Percentiles rank a stretch among this genome's conserved stretches.
These are phyloP conservation scores for Sordariomycetes sp. DNA, from an alignment of 2,329 filamentous ascomycete species.

Conservation along the genomic window DNA sequence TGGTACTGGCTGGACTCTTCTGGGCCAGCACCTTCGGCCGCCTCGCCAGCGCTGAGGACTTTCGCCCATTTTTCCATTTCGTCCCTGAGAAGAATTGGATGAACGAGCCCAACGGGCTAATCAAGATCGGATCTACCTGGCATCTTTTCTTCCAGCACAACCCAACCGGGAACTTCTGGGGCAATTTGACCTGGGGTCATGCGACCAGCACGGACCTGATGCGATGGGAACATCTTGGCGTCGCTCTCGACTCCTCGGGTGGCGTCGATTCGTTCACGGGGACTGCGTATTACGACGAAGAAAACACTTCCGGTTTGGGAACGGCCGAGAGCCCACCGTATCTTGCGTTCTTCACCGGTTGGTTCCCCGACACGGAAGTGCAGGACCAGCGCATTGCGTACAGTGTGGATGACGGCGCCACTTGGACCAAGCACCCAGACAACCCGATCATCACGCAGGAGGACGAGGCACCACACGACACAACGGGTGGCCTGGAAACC, in stretches of 20 bases:
- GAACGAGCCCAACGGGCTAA: neutral
- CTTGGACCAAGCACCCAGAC: neutral
- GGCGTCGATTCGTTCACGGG: neutral
- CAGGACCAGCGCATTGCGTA: neutral
- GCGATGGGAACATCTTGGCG: neutral
- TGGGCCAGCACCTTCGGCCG: neutral
- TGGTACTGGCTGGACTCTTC: neutral
- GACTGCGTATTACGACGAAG: neutral
- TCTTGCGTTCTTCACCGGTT: neutral
- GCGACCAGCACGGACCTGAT: neutral
- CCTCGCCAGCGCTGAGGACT: neutral
- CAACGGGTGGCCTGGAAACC: neutral
- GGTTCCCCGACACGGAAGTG: neutral
- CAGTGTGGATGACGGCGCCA: neutral
- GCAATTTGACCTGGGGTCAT: neutral
- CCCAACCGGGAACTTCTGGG: neutral
- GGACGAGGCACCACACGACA: neutral
- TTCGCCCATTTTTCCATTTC: constrained; percentile 4
- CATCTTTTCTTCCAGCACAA: neutral
- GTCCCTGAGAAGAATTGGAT: neutral
- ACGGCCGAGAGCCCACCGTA: neutral
- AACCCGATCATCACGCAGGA: neutral
- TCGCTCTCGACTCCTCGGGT: neutral
- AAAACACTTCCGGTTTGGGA: neutral
- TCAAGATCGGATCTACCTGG: neutral